phyloP scores from a whole-genome alignment of 2,329 filamentous ascomycete genomes.

The Dissoconium aciculare region DNA sequence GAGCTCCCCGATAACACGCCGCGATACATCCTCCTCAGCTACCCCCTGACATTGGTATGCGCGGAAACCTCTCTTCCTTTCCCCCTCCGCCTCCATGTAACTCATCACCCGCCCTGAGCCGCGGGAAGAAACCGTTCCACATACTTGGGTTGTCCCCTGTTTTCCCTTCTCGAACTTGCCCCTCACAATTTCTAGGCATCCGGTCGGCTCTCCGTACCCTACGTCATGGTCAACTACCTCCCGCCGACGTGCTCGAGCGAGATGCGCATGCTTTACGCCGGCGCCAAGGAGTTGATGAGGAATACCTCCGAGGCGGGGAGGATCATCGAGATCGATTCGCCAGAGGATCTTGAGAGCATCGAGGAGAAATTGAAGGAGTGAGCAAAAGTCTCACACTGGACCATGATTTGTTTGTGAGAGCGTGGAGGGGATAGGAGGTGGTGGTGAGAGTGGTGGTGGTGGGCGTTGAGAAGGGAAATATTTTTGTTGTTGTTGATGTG shows the following conservation, averaged over 20 bases:
- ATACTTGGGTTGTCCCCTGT: neutral
- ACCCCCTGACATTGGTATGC: conserved; percentile 70
- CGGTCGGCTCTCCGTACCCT: conserved; percentile 75
- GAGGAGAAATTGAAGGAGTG: neutral
- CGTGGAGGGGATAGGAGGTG: too few species aligned
- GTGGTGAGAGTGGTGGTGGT: too few species aligned
- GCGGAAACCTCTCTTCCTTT: conserved; percentile 4
- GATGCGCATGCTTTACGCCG: conserved; percentile 83
- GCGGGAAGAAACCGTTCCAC: too few species aligned
- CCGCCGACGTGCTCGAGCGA: conserved; percentile 81
- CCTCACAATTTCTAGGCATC: conserved; percentile 44
- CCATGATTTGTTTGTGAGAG: too few species aligned
- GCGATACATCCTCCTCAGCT: conserved; percentile 77
- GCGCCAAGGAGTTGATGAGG: conserved; percentile 89
- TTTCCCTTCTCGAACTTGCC: neutral
- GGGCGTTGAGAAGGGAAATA: too few species aligned
- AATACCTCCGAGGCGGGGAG: conserved; percentile 81
- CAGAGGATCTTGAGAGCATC: neutral
- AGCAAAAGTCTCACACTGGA: too few species aligned
- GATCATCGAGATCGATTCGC: conserved; percentile 50
- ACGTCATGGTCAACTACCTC: conserved; percentile 88
- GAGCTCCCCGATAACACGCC: conserved; percentile 87
- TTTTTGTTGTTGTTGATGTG: too few species aligned
- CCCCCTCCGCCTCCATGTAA: neutral
- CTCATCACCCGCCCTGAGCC: neutral